These are phyloP conservation scores for Daldinia grandis DNA, from an alignment of 495 filamentous ascomycete species.

Conservation along the genomic window DNA sequence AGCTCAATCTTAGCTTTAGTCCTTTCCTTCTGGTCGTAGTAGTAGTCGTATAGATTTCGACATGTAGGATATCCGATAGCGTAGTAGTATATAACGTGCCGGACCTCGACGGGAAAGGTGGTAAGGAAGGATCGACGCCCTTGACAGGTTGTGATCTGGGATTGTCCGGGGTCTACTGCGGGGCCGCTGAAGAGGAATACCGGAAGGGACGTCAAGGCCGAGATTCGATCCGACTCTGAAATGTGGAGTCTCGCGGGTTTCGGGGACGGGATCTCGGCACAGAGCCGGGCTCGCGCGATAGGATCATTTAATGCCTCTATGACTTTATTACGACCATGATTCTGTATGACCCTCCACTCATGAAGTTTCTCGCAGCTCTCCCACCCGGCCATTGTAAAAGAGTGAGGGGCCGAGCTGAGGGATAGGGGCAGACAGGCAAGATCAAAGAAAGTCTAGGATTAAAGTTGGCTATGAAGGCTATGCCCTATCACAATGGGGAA, in stretches of 20 bases:
- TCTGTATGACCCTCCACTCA: slow-evolving; percentile 40
- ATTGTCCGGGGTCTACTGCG: slow-evolving; percentile 1
- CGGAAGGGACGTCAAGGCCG: slow-evolving; percentile 36
- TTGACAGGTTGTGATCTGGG: not conserved
- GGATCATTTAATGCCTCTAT: slow-evolving; percentile 40
- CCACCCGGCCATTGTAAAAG: slow-evolving; percentile 11
- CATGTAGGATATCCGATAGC: slow-evolving; percentile 42
- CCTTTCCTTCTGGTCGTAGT: slow-evolving; percentile 42
- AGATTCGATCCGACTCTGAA: slow-evolving; percentile 31
- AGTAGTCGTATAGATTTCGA: slow-evolving; percentile 41
- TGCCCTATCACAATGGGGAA: slow-evolving; percentile 13
- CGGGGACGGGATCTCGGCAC: slow-evolving; percentile 36
- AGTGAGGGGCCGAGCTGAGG: not conserved
- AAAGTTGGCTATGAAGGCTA: slow-evolving; percentile 9
- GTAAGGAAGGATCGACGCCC: slow-evolving; percentile 35
- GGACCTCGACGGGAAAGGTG: slow-evolving; percentile 46
- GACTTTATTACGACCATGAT: slow-evolving; percentile 40
- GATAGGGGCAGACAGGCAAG: not conserved
- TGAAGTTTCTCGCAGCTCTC: slow-evolving; percentile 27
- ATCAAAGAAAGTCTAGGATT: not conserved
- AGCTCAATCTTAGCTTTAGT: slow-evolving; percentile 24
- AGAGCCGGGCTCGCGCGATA: slow-evolving; percentile 26
- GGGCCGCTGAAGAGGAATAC: slow-evolving; percentile 28
- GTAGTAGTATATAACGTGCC: slow-evolving; percentile 47
- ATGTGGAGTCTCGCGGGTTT: slow-evolving; percentile 26